A percentile compares a stretch with the other conserved stretches of the same genome.
These are phyloP conservation scores for Sporothrix pallida DNA, from an alignment of 2,329 filamentous ascomycete genomes.

Conservation along the genomic window DNA sequence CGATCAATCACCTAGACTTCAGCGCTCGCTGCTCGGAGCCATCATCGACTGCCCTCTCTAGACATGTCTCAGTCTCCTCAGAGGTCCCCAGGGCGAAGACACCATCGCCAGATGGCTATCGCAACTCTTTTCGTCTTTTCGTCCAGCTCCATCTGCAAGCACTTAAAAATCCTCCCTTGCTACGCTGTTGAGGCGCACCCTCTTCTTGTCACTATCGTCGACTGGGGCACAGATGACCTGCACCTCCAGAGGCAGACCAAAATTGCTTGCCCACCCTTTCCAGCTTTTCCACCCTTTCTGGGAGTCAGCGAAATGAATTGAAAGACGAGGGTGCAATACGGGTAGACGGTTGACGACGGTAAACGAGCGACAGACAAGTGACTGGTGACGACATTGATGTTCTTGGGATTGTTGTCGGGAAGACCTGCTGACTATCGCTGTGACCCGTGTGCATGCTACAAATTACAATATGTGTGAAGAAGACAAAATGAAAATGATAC, in stretches of 20 bases:
- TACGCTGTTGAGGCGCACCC: neutral
- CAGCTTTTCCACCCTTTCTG: neutral
- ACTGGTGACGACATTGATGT: neutral
- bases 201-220: no score
- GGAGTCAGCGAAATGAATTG: neutral
- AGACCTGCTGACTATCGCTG: neutral
- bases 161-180: slow-evolving; percentile 26
- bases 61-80: neutral
- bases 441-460: neutral
- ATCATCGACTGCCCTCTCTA: neutral
- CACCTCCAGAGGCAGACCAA: neutral
- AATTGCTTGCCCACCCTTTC: slow-evolving; percentile 26
- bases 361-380: no score
- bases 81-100: no score
- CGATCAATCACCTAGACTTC: no score
- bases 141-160: slow-evolving; percentile 17
- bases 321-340: neutral
- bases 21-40: no score
- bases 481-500: no score
- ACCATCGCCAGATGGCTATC: no score
- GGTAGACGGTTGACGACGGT: neutral
- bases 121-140: no score
- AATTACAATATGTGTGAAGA: no score
- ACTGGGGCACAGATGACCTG: slow-evolving; percentile 15
- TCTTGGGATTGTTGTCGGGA: neutral